phyloP scores from a whole-genome alignment of 306 rosid genomes.

The Senna siamea region DNA sequence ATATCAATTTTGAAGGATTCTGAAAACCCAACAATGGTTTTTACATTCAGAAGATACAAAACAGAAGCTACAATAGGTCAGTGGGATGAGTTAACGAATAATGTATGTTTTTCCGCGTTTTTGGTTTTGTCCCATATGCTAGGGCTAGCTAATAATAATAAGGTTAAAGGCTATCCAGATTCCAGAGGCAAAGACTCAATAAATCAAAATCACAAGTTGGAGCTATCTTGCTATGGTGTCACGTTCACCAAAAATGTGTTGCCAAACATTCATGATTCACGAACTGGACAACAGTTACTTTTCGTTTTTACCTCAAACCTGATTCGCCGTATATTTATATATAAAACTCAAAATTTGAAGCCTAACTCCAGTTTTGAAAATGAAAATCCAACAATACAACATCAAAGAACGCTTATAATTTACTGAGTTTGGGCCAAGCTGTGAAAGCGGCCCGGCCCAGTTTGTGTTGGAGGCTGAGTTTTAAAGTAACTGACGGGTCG shows the following conservation, averaged over 20 bases:
- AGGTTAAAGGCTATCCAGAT: conserved; percentile 8
- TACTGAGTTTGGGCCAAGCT: neutral
- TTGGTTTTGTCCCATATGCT: conserved; percentile 31
- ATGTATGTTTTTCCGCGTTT: neutral
- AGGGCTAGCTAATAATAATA: neutral
- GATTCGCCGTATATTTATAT: too few species aligned
- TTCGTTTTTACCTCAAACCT: too few species aligned
- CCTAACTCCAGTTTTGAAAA: too few species aligned
- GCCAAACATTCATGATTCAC: too few species aligned
- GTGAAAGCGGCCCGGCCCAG: neutral
- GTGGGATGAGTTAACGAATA: neutral
- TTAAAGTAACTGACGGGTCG: too few species aligned
- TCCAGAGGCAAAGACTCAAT: neutral
- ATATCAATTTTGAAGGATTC: conserved; percentile 18
- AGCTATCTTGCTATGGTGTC: conserved; percentile 27
- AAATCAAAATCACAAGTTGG: conserved; percentile 30
- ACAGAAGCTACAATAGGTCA: conserved; percentile 27
- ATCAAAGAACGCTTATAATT: too few species aligned
- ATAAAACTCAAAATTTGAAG: too few species aligned
- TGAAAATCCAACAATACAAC: too few species aligned
- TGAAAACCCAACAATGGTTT: neutral
- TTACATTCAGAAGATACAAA: neutral
- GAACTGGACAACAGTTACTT: too few species aligned
- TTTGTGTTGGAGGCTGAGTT: neutral
- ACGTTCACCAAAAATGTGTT: too few species aligned